Percentiles rank a stretch among this genome's conserved stretches.
phyloP scores from a whole-genome alignment of 371 early-diverging fungal genomes.

The Dinochytrium kinnereticum region DNA sequence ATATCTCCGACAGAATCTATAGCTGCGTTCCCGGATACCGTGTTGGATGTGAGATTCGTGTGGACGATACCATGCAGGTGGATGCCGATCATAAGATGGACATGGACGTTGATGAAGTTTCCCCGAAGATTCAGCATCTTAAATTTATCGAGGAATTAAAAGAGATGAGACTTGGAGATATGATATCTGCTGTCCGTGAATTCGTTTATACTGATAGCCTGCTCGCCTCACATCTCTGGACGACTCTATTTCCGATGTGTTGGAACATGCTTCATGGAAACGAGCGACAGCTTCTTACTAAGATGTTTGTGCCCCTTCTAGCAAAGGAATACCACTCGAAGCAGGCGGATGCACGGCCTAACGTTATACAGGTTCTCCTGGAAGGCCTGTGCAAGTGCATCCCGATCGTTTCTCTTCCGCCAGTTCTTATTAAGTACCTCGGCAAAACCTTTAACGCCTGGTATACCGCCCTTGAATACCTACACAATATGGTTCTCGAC shows the following conservation, averaged over 20 bases:
- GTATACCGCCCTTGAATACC: slow-evolving; percentile 81
- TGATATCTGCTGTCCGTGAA: slow-evolving; percentile 45
- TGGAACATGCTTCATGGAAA: slow-evolving; percentile 76
- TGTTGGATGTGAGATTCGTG: slow-evolving; percentile 10
- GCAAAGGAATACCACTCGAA: slow-evolving; percentile 89
- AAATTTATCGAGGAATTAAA: slow-evolving; percentile 58
- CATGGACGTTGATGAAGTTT: slow-evolving; percentile 19
- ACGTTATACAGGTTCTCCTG: slow-evolving; percentile 90
- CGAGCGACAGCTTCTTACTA: slow-evolving; percentile 85
- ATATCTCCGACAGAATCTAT: slow-evolving; percentile 15
- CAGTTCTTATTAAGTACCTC: slow-evolving; percentile 90
- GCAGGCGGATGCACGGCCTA: slow-evolving; percentile 82
- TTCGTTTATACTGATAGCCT: slow-evolving; percentile 75
- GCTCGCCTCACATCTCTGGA: slow-evolving; percentile 81
- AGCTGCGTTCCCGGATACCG: slow-evolving; percentile 20
- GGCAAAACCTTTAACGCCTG: slow-evolving; percentile 91
- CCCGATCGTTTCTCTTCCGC: slow-evolving; percentile 81
- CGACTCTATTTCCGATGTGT: slow-evolving; percentile 80
- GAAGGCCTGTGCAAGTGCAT: slow-evolving; percentile 77
- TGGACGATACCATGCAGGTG: background rate
- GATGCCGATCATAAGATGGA: background rate
- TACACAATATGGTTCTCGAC: slow-evolving; percentile 57
- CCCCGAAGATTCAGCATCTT: background rate
- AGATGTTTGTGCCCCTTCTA: slow-evolving; percentile 79
- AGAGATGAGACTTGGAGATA: slow-evolving; percentile 45